Base-by-base conservation (phyloP, 139 green algal species). In the Marvania coccoides region DNA sequence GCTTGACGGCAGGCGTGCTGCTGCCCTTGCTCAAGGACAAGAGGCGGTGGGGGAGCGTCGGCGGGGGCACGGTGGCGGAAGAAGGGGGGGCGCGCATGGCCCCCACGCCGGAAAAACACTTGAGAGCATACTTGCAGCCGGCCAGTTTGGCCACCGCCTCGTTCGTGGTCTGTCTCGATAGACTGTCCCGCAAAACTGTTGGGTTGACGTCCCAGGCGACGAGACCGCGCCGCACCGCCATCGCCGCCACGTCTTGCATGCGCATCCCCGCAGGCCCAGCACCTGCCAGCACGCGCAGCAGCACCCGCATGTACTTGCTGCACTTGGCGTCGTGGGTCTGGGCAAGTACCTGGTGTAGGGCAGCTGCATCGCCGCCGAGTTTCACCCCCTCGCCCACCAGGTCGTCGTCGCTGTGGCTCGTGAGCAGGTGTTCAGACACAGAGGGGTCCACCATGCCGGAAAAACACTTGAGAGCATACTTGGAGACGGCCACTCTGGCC, bases 51-150 rank as follows among this genome's bases (percentile, higher is more conserved):
- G n/a, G n/a, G n/a, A n/a, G n/a, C n/a, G n/a, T n/a, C n/a, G n/a
- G n/a, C n/a, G n/a, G n/a, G n/a, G n/a, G n/a, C n/a, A n/a, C n/a
- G n/a, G n/a, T n/a, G n/a, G n/a, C n/a, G n/a, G n/a, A n/a, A n/a
- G n/a, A n/a, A n/a, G n/a, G n/a, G n/a, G n/a, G n/a, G n/a, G n/a
- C n/a, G n/a, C n/a, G n/a, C n/a, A n/a, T n/a, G n/a, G n/a, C 9
- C 31, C 54, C 58, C 13, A 66, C 58, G 24, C 33, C 31, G 38
- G 59, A 45, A 19, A 66, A 46, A 29, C 34, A 66, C 56, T 66
- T 66, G 4, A 66, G 28, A 10, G 59, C 34, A 26, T 66, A 66
- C 6, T 54, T 46, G 7, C 23, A 33, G 24, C 10, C 10, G 24
- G 14, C 59, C 19, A 59, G 9, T 12, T 40, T 9, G 19, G 42